These are phyloP conservation scores for Porcisia hertigi DNA, from an alignment of 208 protist genomes.

Conservation along the genomic window DNA sequence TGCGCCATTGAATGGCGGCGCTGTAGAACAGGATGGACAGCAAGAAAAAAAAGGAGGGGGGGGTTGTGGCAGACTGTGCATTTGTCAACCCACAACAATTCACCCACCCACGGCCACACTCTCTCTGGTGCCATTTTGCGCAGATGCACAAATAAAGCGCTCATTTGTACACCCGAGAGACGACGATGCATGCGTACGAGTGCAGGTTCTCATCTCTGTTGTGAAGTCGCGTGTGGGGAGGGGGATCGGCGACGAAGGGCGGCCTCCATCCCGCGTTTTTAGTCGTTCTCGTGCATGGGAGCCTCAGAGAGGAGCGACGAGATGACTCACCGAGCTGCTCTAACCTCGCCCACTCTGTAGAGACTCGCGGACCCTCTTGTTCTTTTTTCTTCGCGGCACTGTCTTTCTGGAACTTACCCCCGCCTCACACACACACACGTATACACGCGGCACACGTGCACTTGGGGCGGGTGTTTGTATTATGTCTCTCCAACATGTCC, in stretches of 20 bases:
- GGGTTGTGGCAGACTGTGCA: background rate
- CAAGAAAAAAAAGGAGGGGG: background rate
- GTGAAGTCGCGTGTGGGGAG: background rate
- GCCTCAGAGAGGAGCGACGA: background rate
- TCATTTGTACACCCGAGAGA: background rate
- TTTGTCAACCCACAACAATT: background rate
- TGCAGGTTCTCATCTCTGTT: background rate
- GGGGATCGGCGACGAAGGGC: background rate
- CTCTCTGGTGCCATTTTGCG: background rate
- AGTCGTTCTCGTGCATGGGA: background rate
- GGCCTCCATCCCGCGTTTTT: background rate
- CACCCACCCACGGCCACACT: background rate
- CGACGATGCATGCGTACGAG: background rate
- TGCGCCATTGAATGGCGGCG: background rate
- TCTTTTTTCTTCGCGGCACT: background rate
- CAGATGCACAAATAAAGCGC: background rate
- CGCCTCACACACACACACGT: background rate
- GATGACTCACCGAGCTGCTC: background rate
- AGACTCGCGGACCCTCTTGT: background rate
- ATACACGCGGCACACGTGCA: no score
- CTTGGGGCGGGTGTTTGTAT: no score
- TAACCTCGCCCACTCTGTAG: background rate
- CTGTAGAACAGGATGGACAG: background rate
- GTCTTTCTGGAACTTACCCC: no score
- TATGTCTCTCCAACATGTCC: no score